Evolutionary conservation across 805 yeast genomes (phyloP).

Genomic region (Debaryomyces maramus): DNA sequence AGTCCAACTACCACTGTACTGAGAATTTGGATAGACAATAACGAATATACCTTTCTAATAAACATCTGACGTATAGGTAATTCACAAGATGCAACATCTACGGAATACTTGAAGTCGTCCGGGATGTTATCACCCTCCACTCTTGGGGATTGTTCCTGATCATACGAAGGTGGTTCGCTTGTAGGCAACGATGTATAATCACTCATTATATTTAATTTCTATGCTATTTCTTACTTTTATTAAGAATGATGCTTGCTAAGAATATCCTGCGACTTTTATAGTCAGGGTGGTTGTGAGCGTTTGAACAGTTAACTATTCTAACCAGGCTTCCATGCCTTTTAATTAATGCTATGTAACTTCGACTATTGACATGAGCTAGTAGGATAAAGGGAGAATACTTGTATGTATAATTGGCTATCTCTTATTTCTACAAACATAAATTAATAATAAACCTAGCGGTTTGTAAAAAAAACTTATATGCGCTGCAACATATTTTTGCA

Average conservation of each 20-base stretch:
- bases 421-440: too few species aligned
- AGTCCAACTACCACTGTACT: constrained; percentile 60
- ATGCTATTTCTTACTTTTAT: too few species aligned
- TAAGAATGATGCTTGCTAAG: background rate
- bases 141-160: constrained; percentile 20
- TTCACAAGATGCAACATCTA: constrained; percentile 75
- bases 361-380: too few species aligned
- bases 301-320: background rate
- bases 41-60: constrained; percentile 74
- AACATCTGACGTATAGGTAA: constrained; percentile 73
- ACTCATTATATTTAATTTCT: constrained; percentile 2
- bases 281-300: background rate
- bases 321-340: background rate
- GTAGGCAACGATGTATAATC: constrained; percentile 9
- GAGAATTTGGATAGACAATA: constrained; percentile 63
- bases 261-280: background rate
- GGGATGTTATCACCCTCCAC: constrained; percentile 44
- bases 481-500: too few species aligned
- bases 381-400: background rate
- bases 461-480: too few species aligned
- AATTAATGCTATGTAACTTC: too few species aligned
- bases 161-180: constrained; percentile 23
- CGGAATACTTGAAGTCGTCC: constrained; percentile 82
- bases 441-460: too few species aligned
- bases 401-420: background rate